phyloP scores from a whole-genome alignment of 1,284 basidiomycete species.

The Cutaneotrichosporon spelunceum region DNA sequence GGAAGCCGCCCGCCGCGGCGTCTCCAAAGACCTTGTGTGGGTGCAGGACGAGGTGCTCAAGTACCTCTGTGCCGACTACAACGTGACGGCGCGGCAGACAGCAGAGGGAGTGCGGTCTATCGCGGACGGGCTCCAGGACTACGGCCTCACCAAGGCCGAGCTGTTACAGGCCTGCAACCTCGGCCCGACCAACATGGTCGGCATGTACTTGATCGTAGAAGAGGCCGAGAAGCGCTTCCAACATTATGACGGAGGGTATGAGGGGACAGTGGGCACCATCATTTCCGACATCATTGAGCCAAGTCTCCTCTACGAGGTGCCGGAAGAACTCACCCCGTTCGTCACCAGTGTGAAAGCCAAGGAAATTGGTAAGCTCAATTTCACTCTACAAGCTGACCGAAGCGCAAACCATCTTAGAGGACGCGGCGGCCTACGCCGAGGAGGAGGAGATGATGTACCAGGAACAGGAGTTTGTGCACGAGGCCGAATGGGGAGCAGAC shows the following conservation, averaged over 20 bases:
- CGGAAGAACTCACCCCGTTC: conserved; percentile 30
- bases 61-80: conserved; percentile 58
- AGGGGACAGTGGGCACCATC: conserved; percentile 68
- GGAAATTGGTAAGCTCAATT: conserved; percentile 17
- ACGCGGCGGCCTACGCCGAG: conserved; percentile 34
- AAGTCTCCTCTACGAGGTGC: conserved; percentile 30
- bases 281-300: conserved; percentile 56
- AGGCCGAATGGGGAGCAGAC: conserved; percentile 44
- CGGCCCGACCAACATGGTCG: conserved; percentile 73
- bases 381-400: conserved; percentile 4
- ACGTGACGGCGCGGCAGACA: conserved; percentile 65
- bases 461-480: conserved; percentile 46
- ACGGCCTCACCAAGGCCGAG: conserved; percentile 80
- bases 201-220: conserved; percentile 87
- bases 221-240: conserved; percentile 76
- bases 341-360: conserved; percentile 19
- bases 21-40: conserved; percentile 77
- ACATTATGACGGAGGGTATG: conserved; percentile 34
- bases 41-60: conserved; percentile 83
- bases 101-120: conserved; percentile 64
- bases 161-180: conserved; percentile 87
- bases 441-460: conserved; percentile 38
- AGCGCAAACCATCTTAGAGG: conserved; percentile 29
- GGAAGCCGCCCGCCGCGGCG: conserved; percentile 40
- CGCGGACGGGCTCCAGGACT: conserved; percentile 64